A percentile compares a stretch with the other conserved stretches of the same genome.
phyloP scores from a whole-genome alignment of 495 filamentous ascomycete genomes.

The Physcia stellaris region DNA sequence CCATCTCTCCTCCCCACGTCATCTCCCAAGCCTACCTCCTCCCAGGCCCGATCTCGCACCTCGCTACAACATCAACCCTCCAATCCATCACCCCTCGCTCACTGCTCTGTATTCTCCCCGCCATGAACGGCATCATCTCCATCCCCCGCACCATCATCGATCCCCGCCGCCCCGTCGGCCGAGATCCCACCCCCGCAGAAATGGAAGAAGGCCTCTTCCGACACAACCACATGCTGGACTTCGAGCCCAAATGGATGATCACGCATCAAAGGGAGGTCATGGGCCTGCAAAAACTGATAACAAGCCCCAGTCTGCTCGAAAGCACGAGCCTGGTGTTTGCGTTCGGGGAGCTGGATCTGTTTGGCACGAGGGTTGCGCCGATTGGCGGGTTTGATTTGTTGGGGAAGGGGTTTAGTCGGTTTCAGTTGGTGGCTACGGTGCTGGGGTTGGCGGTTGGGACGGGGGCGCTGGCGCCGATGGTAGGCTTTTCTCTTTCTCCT shows the following conservation, averaged over 20 bases:
- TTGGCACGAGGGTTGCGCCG: conserved; percentile 70
- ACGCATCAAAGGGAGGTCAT: conserved; percentile 74
- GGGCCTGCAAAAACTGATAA: conserved; percentile 58
- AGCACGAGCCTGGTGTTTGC: conserved; percentile 87
- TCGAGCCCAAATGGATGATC: conserved; percentile 69
- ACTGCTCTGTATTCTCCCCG: conserved; percentile 62
- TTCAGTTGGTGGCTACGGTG: conserved; percentile 73
- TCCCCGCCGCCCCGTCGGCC: conserved; percentile 73
- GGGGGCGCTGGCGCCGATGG: conserved; percentile 68
- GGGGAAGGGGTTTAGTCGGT: conserved; percentile 82
- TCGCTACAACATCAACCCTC: conserved; percentile 75
- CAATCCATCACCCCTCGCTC: conserved; percentile 86
- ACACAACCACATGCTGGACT: conserved; percentile 64
- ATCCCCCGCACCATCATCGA: conserved; percentile 71
- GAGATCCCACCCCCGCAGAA: conserved; percentile 69
- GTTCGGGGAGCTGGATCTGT: conserved; percentile 71
- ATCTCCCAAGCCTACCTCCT: conserved; percentile 70
- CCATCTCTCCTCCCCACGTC: conserved; percentile 45
- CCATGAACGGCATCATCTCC: conserved; percentile 55
- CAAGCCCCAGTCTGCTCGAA: conserved; percentile 68
- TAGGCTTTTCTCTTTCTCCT: conserved; percentile 28
- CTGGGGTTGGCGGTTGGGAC: conserved; percentile 63
- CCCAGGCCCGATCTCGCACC: conserved; percentile 56
- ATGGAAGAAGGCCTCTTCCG: conserved; percentile 68
- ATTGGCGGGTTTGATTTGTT: conserved; percentile 83